These are phyloP conservation scores for Cylindrodendrum hubeiense DNA, from an alignment of 2,329 filamentous ascomycete genomes.

Conservation along the genomic window DNA sequence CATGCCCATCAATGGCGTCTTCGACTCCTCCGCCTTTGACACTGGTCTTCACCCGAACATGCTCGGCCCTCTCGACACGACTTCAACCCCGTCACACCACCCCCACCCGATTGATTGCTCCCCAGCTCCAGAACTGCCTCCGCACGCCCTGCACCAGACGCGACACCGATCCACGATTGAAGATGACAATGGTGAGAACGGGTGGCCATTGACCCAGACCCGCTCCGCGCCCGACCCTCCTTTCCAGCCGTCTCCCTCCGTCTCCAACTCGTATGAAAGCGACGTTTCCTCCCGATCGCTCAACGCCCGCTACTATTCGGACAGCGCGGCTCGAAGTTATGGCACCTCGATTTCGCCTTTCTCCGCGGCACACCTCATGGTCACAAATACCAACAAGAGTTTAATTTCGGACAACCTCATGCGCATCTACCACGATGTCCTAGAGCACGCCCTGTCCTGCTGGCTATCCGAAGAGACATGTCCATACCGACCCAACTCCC, in stretches of 20 bases:
- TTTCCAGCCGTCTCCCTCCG: constrained; percentile 44
- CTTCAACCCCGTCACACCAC: constrained; percentile 36
- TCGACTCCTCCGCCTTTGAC: constrained; percentile 41
- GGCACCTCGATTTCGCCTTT: constrained; percentile 44
- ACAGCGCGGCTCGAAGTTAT: constrained; percentile 42
- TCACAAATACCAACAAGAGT: constrained; percentile 42
- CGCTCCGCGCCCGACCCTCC: constrained; percentile 38
- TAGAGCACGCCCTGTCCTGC: constrained; percentile 65
- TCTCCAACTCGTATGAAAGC: constrained; percentile 45
- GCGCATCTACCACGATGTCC: constrained; percentile 64
- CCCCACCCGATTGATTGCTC: constrained; percentile 38
- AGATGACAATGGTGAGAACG: constrained; percentile 43
- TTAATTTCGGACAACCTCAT: constrained; percentile 45
- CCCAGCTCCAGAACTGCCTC: constrained; percentile 35
- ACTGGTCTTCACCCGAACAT: constrained; percentile 40
- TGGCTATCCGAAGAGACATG: constrained; percentile 67
- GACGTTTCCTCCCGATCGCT: constrained; percentile 42
- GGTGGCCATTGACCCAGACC: constrained; percentile 42
- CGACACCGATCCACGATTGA: constrained; percentile 35
- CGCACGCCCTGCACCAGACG: constrained; percentile 29
- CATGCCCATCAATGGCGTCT: constrained; percentile 41
- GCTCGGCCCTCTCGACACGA: constrained; percentile 34
- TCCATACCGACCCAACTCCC: constrained; percentile 54
- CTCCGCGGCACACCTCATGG: constrained; percentile 42
- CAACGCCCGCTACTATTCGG: constrained; percentile 41